These are phyloP conservation scores for Syncephalis plumigaleata DNA, from an alignment of 371 early-diverging fungal genomes.

Conservation along the genomic window DNA sequence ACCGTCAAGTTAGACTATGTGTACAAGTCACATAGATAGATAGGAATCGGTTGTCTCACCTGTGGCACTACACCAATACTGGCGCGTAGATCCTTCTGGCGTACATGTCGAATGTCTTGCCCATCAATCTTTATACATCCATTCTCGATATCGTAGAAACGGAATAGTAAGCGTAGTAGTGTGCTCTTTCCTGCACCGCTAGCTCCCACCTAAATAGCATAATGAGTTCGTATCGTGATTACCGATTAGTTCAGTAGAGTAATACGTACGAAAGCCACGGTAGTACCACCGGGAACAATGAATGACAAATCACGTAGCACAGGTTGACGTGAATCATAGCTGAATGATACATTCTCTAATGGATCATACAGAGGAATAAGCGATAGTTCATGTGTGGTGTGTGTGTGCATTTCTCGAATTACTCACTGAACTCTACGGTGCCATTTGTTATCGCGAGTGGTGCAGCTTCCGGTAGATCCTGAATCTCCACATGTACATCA, in stretches of 20 bases:
- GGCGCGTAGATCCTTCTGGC: conserved; percentile 42
- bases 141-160: conserved; percentile 66
- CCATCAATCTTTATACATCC: conserved; percentile 84
- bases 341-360: conserved; percentile 36
- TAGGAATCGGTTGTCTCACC: conserved; percentile 13
- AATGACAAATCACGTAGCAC: conserved; percentile 32
- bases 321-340: conserved; percentile 28
- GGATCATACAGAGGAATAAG: no score
- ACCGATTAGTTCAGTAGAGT: background rate
- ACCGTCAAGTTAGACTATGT: no score
- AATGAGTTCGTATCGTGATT: background rate
- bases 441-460: conserved; percentile 12
- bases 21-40: background rate
- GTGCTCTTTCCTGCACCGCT: conserved; percentile 86
- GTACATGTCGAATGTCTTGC: conserved; percentile 56
- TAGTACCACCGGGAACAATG: conserved; percentile 30
- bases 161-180: conserved; percentile 72
- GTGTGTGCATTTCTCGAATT: background rate
- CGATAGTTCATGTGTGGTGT: background rate
- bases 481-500: conserved; percentile 24
- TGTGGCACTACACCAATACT: conserved; percentile 83
- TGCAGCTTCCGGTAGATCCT: conserved; percentile 20
- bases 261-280: conserved; percentile 23
- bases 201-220: conserved; percentile 36
- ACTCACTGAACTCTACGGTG: conserved; percentile 17